phyloP scores from a whole-genome alignment of 2,329 filamentous ascomycete genomes.

The Madurella mycetomatis region DNA sequence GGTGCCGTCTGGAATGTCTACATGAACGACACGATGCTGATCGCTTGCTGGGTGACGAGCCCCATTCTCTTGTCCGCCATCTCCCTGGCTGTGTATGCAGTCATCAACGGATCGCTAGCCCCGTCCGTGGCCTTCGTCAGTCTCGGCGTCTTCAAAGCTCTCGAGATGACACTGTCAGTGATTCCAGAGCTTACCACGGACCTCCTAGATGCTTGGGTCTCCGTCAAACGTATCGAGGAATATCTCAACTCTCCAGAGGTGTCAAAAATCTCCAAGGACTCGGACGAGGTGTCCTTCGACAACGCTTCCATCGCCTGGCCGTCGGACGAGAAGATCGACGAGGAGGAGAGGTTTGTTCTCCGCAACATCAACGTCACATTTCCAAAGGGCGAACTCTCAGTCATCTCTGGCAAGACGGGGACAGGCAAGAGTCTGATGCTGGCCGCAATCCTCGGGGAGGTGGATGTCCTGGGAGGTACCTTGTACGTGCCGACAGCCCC shows the following conservation, averaged over 20 bases:
- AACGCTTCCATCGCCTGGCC: constrained; percentile 71
- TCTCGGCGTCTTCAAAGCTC: constrained; percentile 67
- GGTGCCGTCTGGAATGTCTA: constrained; percentile 63
- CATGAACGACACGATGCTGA: constrained; percentile 56
- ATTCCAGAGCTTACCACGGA: constrained; percentile 70
- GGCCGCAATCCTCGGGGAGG: constrained; percentile 69
- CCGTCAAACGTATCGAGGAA: constrained; percentile 64
- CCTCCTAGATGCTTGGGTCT: constrained; percentile 68
- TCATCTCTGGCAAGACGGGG: constrained; percentile 73
- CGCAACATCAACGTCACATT: constrained; percentile 62
- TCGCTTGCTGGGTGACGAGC: constrained; percentile 67
- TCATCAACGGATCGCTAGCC: constrained; percentile 56
- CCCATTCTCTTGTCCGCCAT: constrained; percentile 70
- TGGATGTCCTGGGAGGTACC: constrained; percentile 60
- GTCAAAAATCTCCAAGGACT: constrained; percentile 47
- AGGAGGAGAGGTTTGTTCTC: constrained; percentile 60
- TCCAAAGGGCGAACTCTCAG: constrained; percentile 63
- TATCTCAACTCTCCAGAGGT: constrained; percentile 67
- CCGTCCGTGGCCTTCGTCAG: constrained; percentile 77
- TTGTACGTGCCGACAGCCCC: constrained; percentile 53
- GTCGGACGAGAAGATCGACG: constrained; percentile 54
- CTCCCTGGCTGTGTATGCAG: constrained; percentile 64
- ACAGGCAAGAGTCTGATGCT: constrained; percentile 74
- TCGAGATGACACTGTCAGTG: constrained; percentile 66
- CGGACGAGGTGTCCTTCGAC: constrained; percentile 60